phyloP scores from a whole-genome alignment of 179 eudicot genomes.

The Camellia oleifera region DNA sequence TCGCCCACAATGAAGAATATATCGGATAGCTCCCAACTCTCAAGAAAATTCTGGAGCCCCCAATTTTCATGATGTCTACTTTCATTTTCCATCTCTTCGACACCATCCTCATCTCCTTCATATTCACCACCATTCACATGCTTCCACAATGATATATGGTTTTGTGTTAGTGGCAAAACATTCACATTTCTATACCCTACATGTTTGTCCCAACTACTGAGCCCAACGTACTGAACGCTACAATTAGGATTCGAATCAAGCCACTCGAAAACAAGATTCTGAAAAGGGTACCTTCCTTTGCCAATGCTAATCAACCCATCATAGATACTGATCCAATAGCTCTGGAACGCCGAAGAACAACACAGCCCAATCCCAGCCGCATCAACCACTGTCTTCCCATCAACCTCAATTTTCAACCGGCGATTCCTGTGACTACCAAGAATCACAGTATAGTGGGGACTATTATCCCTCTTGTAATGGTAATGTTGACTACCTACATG shows the following conservation, averaged over 20 bases:
- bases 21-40: conserved; percentile 91
- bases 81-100: conserved; percentile 47
- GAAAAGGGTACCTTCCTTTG: conserved; percentile 95
- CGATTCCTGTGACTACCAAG: conserved; percentile 88
- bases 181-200: conserved; percentile 94
- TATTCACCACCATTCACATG: conserved; percentile 59
- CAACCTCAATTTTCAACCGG: conserved; percentile 74
- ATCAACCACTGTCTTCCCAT: conserved; percentile 87
- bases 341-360: conserved; percentile 77
- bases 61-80: conserved; percentile 43
- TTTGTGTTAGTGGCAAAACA: conserved; percentile 78
- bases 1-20: conserved; percentile 67
- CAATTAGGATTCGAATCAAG: conserved; percentile 84
- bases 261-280: conserved; percentile 92
- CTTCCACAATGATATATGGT: conserved; percentile 82
- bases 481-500: conserved; percentile 89
- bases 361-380: conserved; percentile 76
- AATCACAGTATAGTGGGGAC: conserved; percentile 91
- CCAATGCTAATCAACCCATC: conserved; percentile 97
- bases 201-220: conserved; percentile 98
- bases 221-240: conserved; percentile 86
- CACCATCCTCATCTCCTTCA: conserved; percentile 50
- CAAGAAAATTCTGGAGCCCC: conserved; percentile 79
- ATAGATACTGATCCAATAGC: conserved; percentile 93
- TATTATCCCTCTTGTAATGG: conserved; percentile 87